Percentiles rank a stretch among this genome's conserved stretches.
Conservation (phyloP, 306 rosid species). For the Cucurbita ficifolia region DNA sequence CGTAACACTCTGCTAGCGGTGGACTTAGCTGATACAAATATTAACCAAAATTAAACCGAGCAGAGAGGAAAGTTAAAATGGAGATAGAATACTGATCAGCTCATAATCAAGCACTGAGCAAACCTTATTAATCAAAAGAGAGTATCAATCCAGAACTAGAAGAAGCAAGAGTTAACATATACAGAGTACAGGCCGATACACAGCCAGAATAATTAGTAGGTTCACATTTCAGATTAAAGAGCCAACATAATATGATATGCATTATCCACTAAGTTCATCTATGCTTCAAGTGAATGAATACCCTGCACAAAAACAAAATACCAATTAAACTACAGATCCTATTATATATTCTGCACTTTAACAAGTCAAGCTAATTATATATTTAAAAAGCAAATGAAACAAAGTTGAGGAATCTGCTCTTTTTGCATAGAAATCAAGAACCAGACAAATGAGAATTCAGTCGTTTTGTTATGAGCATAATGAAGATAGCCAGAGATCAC, state of each 20-base stretch:
- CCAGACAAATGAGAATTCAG: not conserved
- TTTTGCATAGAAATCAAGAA: not conserved
- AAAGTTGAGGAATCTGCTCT: constrained; percentile 2
- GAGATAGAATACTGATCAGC: not conserved
- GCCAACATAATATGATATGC: not conserved
- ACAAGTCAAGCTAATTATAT: not conserved
- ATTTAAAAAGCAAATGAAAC: not conserved
- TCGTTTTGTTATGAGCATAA: not conserved
- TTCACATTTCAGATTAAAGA: not conserved
- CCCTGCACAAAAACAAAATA: not conserved
- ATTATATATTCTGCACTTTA: not conserved
- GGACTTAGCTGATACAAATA: too few species aligned
- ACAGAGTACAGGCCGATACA: not conserved
- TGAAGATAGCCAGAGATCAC: constrained; percentile 16
- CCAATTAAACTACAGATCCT: not conserved
- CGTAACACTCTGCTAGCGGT: too few species aligned
- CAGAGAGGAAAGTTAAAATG: not conserved
- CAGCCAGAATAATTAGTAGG: not conserved
- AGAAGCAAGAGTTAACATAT: not conserved
- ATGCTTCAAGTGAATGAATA: not conserved
- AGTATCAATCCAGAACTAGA: not conserved
- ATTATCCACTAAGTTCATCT: not conserved
- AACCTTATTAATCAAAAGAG: not conserved
- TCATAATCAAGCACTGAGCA: not conserved
- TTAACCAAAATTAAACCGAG: too few species aligned